Evolutionary conservation across 331 rosid genomes (phyloP).

Genomic region (Prunus yedoensis): DNA sequence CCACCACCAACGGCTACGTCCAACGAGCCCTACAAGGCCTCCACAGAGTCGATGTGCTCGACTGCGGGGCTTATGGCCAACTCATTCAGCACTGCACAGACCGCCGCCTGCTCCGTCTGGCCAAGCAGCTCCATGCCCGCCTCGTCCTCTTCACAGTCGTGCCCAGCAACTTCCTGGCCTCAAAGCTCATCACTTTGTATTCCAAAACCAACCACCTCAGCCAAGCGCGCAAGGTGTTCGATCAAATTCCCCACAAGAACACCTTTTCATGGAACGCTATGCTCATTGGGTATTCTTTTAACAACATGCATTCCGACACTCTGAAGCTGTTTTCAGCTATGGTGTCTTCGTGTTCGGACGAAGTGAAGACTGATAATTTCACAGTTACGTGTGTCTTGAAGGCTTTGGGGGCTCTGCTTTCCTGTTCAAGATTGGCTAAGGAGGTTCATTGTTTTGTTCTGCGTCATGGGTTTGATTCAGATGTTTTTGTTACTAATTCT

Average conservation of each 20-base stretch:
- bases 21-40: conserved; percentile 30
- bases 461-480: conserved; percentile 46
- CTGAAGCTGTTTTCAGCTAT: conserved; percentile 51
- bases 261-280: conserved; percentile 75
- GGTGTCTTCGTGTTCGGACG: conserved; percentile 13
- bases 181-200: conserved; percentile 63
- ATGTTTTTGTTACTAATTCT: conserved; percentile 64
- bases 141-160: conserved; percentile 55
- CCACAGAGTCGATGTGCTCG: conserved; percentile 28
- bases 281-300: conserved; percentile 60
- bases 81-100: conserved; percentile 62
- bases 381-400: conserved; percentile 59
- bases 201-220: conserved; percentile 32
- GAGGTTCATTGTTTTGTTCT: conserved; percentile 60
- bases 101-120: conserved; percentile 54
- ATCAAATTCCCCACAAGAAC: conserved; percentile 44
- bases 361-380: conserved; percentile 48
- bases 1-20: conserved; percentile 22
- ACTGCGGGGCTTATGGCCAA: conserved; percentile 58
- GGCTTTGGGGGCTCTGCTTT: conserved; percentile 41
- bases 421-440: conserved; percentile 26
- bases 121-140: conserved; percentile 78
- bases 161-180: conserved; percentile 82
- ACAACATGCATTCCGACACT: conserved; percentile 43
- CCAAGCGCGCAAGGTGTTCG: conserved; percentile 71